Conservation (phyloP, 495 filamentous ascomycete genomes). For the Lophiostoma macrostomum region DNA sequence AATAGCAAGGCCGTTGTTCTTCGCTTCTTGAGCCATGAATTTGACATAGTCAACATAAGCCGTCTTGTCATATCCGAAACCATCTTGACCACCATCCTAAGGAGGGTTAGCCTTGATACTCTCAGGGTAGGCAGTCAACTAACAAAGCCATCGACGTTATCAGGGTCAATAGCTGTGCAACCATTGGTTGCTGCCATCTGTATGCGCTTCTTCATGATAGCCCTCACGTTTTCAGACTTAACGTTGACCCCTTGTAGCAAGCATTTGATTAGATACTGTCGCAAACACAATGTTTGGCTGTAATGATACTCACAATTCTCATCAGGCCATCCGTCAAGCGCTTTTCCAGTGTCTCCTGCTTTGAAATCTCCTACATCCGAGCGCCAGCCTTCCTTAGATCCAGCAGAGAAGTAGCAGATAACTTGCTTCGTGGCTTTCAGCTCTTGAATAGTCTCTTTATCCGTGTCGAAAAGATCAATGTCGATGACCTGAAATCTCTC, state of each 20-base stretch:
- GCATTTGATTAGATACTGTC: no score
- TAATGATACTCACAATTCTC: no score
- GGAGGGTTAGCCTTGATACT: not conserved
- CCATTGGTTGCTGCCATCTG: constrained; percentile 56
- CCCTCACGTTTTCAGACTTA: constrained; percentile 53
- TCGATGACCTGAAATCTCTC: constrained; percentile 53
- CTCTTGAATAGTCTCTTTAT: constrained; percentile 43
- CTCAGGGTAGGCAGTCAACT: constrained; percentile 10
- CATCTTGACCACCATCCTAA: constrained; percentile 44
- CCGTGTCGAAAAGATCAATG: constrained; percentile 60
- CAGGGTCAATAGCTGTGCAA: constrained; percentile 70
- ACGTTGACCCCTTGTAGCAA: no score
- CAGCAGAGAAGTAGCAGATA: constrained; percentile 77
- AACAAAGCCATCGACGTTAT: constrained; percentile 68
- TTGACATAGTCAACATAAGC: constrained; percentile 57
- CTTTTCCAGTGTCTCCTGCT: constrained; percentile 50
- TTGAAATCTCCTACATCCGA: constrained; percentile 55
- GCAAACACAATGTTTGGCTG: no score
- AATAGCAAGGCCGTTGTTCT: constrained; percentile 49
- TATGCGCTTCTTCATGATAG: constrained; percentile 61
- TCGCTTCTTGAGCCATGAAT: constrained; percentile 56
- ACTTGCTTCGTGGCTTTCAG: constrained; percentile 54
- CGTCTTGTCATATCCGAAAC: constrained; percentile 50
- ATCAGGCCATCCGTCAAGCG: constrained; percentile 60
- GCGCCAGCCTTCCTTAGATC: constrained; percentile 60